Conservation (phyloP, 2,329 filamentous ascomycete genomes). For the Sclerotinia trifoliorum region DNA sequence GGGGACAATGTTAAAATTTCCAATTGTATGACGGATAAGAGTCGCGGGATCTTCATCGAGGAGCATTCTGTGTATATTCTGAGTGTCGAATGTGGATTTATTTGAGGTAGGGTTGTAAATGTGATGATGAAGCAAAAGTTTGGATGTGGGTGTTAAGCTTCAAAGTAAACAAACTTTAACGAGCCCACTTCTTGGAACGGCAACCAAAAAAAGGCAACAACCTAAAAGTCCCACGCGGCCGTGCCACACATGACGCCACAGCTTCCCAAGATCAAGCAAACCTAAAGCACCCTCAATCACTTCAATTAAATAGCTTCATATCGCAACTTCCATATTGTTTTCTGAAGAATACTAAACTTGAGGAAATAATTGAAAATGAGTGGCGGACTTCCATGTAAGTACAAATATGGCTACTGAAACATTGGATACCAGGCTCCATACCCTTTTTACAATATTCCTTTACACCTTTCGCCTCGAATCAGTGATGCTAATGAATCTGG, state of each 20-base stretch:
- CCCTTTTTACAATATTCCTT: slow-evolving; percentile 31
- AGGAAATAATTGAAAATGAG: slow-evolving; percentile 33
- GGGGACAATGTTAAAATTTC: slow-evolving; percentile 91
- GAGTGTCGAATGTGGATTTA: background rate
- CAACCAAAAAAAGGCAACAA: slow-evolving; percentile 14
- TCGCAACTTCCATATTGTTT: slow-evolving; percentile 26
- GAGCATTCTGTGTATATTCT: slow-evolving; percentile 63
- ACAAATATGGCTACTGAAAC: slow-evolving; percentile 26
- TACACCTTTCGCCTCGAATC: slow-evolving; percentile 34
- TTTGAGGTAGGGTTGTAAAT: slow-evolving; percentile 7
- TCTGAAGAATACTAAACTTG: slow-evolving; percentile 11
- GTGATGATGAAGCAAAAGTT: background rate
- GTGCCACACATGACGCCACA: slow-evolving; percentile 23
- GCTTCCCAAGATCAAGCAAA: slow-evolving; percentile 22
- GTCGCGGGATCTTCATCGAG: slow-evolving; percentile 90
- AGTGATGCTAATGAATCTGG: slow-evolving; percentile 36
- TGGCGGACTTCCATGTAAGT: slow-evolving; percentile 42
- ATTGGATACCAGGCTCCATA: slow-evolving; percentile 35
- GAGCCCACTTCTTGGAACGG: slow-evolving; percentile 13
- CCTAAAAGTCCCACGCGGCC: slow-evolving; percentile 5
- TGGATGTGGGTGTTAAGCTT: background rate
- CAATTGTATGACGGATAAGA: slow-evolving; percentile 85
- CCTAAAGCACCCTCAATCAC: slow-evolving; percentile 19
- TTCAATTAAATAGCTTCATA: slow-evolving; percentile 20
- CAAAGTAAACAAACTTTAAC: slow-evolving; percentile 19